These are phyloP conservation scores for Cardamine resedifolia DNA, from an alignment of 345 rosid genomes.

Conservation along the genomic window DNA sequence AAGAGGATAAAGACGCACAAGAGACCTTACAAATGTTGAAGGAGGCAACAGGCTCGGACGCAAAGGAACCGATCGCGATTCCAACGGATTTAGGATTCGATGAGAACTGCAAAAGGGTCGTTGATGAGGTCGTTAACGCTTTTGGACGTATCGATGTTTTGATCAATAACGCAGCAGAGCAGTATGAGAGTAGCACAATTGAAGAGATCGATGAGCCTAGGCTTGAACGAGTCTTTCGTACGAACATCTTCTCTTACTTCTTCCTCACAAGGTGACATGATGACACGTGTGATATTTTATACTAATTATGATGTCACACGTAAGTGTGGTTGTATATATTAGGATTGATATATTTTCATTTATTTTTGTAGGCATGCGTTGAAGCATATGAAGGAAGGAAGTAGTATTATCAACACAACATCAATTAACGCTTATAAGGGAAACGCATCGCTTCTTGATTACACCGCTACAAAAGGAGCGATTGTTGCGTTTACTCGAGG, in stretches of 20 bases:
- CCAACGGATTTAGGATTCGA: constrained; percentile 67
- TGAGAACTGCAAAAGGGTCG: constrained; percentile 61
- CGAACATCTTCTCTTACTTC: constrained; percentile 68
- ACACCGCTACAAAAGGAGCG: constrained; percentile 75
- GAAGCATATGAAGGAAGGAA: constrained; percentile 82
- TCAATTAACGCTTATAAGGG: constrained; percentile 71
- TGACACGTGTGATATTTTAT: not conserved
- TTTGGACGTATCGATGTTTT: constrained; percentile 65
- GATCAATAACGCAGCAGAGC: constrained; percentile 73
- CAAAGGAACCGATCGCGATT: constrained; percentile 57
- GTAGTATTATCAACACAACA: constrained; percentile 71
- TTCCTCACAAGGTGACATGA: constrained; percentile 55
- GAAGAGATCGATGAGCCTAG: constrained; percentile 74
- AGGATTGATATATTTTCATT: not conserved
- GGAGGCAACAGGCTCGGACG: constrained; percentile 43
- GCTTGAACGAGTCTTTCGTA: constrained; percentile 71
- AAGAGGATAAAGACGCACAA: constrained; percentile 69
- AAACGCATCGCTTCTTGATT: constrained; percentile 53
- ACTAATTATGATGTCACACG: not conserved
- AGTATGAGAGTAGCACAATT: constrained; percentile 44
- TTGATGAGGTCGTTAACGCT: constrained; percentile 56
- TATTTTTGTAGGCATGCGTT: constrained; percentile 46
- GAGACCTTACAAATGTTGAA: constrained; percentile 57
- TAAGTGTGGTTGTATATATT: too few species aligned
- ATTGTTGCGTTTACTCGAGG: constrained; percentile 79